Evolutionary conservation across 1,139 yeast genomes (phyloP).

Genomic region (Pichia sp.): DNA sequence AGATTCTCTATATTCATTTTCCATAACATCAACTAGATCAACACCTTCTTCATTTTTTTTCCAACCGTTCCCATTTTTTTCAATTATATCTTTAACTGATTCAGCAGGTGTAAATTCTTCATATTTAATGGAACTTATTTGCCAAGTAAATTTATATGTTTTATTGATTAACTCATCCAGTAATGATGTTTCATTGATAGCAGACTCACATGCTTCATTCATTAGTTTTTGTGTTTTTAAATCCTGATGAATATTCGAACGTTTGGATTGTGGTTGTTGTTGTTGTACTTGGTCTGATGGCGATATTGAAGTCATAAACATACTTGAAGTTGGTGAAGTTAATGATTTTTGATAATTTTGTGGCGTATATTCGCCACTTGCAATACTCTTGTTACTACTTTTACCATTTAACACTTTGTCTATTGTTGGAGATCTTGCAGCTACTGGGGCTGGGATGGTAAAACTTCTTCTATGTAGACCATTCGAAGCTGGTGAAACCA

Average conservation of each 20-base stretch:
- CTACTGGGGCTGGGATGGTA: neutral
- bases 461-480: neutral
- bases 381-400: neutral
- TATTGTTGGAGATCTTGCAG: neutral
- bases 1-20: constrained; percentile 16
- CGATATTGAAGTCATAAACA: neutral
- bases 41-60: constrained; percentile 34
- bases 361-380: neutral
- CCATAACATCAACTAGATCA: constrained; percentile 28
- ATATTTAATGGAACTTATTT: constrained; percentile 34
- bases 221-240: constrained; percentile 12
- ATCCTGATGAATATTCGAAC: neutral
- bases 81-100: constrained; percentile 68
- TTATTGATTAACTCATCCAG: constrained; percentile 36
- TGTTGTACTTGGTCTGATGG: neutral
- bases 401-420: neutral
- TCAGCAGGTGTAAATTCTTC: constrained; percentile 69
- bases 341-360: neutral
- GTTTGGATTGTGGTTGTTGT: neutral
- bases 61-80: constrained; percentile 67
- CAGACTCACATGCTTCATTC: constrained; percentile 14
- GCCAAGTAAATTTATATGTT: constrained; percentile 73
- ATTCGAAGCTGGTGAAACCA: neutral
- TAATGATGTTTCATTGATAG: constrained; percentile 6
- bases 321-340: neutral